A percentile compares a stretch with the other conserved stretches of the same genome.
These are phyloP conservation scores for Pseudozyma pruni DNA, from an alignment of 1,284 basidiomycete genomes.

Conservation along the genomic window DNA sequence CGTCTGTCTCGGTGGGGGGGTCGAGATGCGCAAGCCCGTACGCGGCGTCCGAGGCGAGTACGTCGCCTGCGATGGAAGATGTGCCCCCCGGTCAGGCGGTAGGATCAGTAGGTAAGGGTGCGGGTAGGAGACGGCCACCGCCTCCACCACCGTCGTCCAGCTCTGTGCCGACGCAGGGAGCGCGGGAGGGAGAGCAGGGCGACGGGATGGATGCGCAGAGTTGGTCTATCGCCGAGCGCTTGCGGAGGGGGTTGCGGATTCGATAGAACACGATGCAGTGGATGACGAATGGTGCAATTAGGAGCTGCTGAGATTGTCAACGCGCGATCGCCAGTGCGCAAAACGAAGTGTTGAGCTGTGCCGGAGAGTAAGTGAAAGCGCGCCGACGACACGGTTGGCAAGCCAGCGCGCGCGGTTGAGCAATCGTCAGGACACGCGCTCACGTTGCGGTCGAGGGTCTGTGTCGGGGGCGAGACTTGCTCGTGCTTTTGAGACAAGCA, in stretches of 20 bases:
- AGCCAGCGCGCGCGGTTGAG: no score
- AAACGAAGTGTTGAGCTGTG: no score
- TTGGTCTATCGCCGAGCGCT: conserved; percentile 33
- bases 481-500: no score
- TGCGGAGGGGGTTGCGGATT: conserved; percentile 36
- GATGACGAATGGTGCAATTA: no score
- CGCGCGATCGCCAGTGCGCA: no score
- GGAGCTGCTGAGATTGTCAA: no score
- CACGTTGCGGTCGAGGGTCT: no score
- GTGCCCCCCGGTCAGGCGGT: background rate
- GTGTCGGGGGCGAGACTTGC: no score
- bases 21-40: conserved; percentile 7
- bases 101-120: background rate
- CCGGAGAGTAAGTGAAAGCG: no score
- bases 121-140: conserved; percentile 3
- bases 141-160: conserved; percentile 2
- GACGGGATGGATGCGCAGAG: conserved; percentile 30
- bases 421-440: no score
- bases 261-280: conserved; percentile 2
- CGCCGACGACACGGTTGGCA: no score
- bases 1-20: background rate
- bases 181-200: background rate
- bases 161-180: background rate
- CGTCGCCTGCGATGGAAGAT: conserved; percentile 9
- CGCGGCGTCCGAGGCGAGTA: background rate